Percentiles rank a stretch among this genome's conserved stretches.
Conservation (phyloP, 805 yeast species). For the Blastobotrys mokoenaii region DNA sequence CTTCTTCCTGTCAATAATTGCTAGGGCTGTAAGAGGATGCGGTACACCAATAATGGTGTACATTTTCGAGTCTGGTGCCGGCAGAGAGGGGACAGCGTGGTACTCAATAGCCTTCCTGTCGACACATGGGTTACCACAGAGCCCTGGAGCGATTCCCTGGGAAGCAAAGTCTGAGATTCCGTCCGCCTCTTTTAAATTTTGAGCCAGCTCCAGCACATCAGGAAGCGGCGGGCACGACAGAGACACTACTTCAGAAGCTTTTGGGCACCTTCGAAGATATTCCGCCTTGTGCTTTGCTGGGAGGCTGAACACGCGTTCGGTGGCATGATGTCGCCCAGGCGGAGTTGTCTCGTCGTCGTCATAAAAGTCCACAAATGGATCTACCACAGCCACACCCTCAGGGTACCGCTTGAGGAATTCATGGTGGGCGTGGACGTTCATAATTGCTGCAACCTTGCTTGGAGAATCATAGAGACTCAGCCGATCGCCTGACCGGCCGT, state of each 20-base stretch:
- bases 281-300: conserved; percentile 17
- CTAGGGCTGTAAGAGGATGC: conserved; percentile 13
- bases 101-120: neutral
- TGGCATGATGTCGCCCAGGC: neutral
- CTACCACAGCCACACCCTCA: conserved; percentile 16
- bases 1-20: conserved; percentile 7
- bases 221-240: conserved; percentile 21
- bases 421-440: conserved; percentile 23
- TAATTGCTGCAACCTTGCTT: conserved; percentile 17
- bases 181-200: neutral
- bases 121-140: conserved; percentile 14
- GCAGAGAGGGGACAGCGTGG: conserved; percentile 1
- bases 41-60: conserved; percentile 15
- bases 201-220: neutral
- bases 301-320: conserved; percentile 4
- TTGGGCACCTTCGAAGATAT: conserved; percentile 19
- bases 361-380: conserved; percentile 14
- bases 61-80: conserved; percentile 2
- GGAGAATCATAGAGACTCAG: too few species aligned
- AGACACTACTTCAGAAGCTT: conserved; percentile 2
- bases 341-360: conserved; percentile 3
- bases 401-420: conserved; percentile 17
- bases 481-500: neutral
- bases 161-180: neutral
- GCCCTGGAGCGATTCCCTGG: neutral